Conservation (phyloP, 2,329 filamentous ascomycete genomes). For the Diplodia mutila region DNA sequence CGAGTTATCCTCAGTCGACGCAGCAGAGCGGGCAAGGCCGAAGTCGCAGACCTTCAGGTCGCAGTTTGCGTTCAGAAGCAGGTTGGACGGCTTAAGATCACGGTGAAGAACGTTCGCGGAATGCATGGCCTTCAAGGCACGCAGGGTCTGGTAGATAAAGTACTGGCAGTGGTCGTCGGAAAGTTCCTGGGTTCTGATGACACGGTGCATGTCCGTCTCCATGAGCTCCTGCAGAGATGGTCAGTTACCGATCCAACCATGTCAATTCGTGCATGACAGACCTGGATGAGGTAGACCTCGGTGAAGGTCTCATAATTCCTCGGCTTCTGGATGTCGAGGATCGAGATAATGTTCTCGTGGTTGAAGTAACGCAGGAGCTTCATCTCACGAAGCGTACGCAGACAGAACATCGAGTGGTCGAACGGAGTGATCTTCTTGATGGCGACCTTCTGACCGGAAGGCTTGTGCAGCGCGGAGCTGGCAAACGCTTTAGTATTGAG, state of each 20-base stretch:
- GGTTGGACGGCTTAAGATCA: conserved; percentile 95
- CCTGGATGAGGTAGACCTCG: conserved; percentile 98
- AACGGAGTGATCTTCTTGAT: conserved; percentile 99
- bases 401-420: conserved; percentile 98
- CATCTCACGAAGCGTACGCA: conserved; percentile 97
- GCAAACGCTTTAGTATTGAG: conserved; percentile 31
- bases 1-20: conserved; percentile 98
- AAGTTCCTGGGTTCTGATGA: conserved; percentile 97
- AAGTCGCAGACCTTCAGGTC: conserved; percentile 99
- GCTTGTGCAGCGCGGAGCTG: conserved; percentile 97
- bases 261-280: conserved; percentile 42
- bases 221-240: conserved; percentile 76
- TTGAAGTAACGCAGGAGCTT: conserved; percentile 99
- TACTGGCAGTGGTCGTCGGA: conserved; percentile 99
- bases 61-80: conserved; percentile 97
- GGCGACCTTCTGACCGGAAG: conserved; percentile 95
- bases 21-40: conserved; percentile 90
- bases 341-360: conserved; percentile 99
- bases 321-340: conserved; percentile 98
- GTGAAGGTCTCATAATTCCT: conserved; percentile 94
- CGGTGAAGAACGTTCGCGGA: conserved; percentile 97
- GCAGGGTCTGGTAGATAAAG: conserved; percentile 99
- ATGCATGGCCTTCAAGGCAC: conserved; percentile 98
- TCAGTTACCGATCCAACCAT: conserved; percentile 27
- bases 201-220: conserved; percentile 99